Evolutionary conservation across 2,329 filamentous ascomycete species (phyloP), one percentile per base, ranked within the genome.

Genomic region (Trichoderma hamatum): DNA sequence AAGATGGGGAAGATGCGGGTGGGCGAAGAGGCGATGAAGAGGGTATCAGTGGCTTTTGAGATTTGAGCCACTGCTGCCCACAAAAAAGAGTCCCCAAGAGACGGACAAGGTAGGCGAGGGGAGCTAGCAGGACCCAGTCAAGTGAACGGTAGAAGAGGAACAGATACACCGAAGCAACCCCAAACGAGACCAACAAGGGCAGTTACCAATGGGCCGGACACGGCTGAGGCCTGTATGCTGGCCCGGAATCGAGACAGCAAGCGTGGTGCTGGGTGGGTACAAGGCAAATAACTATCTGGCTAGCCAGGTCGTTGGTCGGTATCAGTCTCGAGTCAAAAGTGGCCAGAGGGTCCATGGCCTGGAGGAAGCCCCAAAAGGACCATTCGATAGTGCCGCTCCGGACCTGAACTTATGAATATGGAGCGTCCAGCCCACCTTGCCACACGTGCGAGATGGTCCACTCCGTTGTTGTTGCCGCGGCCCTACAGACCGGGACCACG

Each of bases 11-110:
- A 58, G 64, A 67, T 64, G 69, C 61, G 65, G 67, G 51, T 64
- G 67, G 59, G 59, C 43, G 52, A 68, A 59, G 59, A 59, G 43
- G 55, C 28, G 13, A 36, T 10, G 46, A 70, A 58, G 62, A 67
- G 71, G 71, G 69, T 61, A 71, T 70, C 66, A 70, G 71, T 72
- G 71, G 73, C 71, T 75, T 74, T 73, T 75, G 73, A 74, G 68
- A 67, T 69, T 69, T 64, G 54, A 69, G 69, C 65, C 69, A 67
- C 66, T 30, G 19, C 16, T 21, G 55, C 52, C 66, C 39, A 64
- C 56, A 56, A 51, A 64, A 60, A 59, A 46, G 36, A 58, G 56
- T 51, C 39, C 54, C 14, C 34, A 24, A 61, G 34, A 36, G 61
- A 49, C 62, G 21, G 54, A 58, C 43, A 51, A 61, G 68, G 43